Conservation (phyloP, 179 eudicot genomes). For the Beta macrorhiza region DNA sequence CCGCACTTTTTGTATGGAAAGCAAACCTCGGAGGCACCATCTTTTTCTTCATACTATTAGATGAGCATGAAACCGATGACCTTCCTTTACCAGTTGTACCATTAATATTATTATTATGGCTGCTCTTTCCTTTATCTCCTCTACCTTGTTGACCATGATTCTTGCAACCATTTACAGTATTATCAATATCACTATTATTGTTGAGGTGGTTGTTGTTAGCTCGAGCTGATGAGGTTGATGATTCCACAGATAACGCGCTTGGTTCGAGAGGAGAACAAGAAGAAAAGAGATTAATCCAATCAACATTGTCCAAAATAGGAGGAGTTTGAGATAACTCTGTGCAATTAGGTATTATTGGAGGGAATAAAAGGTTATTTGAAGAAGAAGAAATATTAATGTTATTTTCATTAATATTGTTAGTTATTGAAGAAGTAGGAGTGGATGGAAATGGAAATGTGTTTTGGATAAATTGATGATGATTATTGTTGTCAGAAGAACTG, state of each 20-base stretch:
- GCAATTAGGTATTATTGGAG: constrained; percentile 15
- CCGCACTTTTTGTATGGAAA: constrained; percentile 72
- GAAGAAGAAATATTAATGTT: constrained; percentile 6
- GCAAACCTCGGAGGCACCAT: constrained; percentile 66
- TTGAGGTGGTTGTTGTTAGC: constrained; percentile 1
- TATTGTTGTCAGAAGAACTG: background rate
- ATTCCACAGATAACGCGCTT: constrained; percentile 15
- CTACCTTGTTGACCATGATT: constrained; percentile 1
- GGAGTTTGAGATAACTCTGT: constrained; percentile 21
- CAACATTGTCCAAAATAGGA: constrained; percentile 36
- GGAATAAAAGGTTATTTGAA: constrained; percentile 2
- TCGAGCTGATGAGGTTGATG: constrained; percentile 26
- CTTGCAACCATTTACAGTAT: background rate
- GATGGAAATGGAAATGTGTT: constrained; percentile 2
- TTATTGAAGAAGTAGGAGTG: constrained; percentile 12
- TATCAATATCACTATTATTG: background rate
- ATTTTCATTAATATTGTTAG: constrained; percentile 3
- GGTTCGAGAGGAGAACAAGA: constrained; percentile 9
- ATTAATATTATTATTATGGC: background rate
- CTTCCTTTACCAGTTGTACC: constrained; percentile 20
- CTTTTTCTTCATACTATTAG: constrained; percentile 38
- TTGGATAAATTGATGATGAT: constrained; percentile 11
- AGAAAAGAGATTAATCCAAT: constrained; percentile 53
- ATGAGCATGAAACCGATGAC: constrained; percentile 21
- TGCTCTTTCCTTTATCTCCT: background rate